A percentile compares a stretch with the other conserved stretches of the same genome.
Conservation (phyloP, 1,139 yeast species). For the Geotrichum reessii region DNA sequence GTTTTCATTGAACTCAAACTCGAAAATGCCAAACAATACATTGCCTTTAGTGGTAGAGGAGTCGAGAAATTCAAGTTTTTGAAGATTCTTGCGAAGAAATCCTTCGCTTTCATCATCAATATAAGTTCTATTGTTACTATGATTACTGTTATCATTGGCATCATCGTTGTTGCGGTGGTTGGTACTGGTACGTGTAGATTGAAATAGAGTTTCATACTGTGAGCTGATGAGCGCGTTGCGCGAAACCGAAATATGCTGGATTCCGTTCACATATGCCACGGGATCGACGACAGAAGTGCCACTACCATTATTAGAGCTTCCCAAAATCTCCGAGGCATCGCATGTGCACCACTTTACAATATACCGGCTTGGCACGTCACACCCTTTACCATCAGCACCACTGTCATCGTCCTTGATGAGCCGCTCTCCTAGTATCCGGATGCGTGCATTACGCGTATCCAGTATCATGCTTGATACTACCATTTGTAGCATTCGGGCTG, state of each 20-base stretch:
- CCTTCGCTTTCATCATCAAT: neutral
- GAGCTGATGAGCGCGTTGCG: neutral
- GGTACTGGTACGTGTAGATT: neutral
- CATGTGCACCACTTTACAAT: neutral
- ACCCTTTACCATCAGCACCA: slow-evolving; percentile 17
- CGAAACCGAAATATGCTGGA: slow-evolving; percentile 1
- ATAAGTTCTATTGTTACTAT: neutral
- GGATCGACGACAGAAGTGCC: neutral
- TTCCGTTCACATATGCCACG: neutral
- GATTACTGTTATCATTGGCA: neutral
- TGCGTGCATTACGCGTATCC: slow-evolving; percentile 11
- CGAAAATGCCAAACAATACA: slow-evolving; percentile 58
- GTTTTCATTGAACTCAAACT: slow-evolving; percentile 60
- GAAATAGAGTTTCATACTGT: neutral
- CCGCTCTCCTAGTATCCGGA: slow-evolving; percentile 12
- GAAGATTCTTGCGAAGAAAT: neutral
- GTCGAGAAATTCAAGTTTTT: neutral
- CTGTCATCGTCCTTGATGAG: slow-evolving; percentile 11
- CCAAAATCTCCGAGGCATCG: slow-evolving; percentile 15
- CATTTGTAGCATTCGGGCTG: slow-evolving; percentile 13
- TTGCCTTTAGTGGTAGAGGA: neutral
- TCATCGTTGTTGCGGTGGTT: neutral
- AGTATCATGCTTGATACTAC: slow-evolving; percentile 18
- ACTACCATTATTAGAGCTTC: slow-evolving; percentile 23
- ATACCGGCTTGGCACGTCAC: neutral